A percentile compares a stretch with the other conserved stretches of the same genome.
Evolutionary conservation across 805 yeast species (phyloP).

Genomic region (Ogataea allantospora): DNA sequence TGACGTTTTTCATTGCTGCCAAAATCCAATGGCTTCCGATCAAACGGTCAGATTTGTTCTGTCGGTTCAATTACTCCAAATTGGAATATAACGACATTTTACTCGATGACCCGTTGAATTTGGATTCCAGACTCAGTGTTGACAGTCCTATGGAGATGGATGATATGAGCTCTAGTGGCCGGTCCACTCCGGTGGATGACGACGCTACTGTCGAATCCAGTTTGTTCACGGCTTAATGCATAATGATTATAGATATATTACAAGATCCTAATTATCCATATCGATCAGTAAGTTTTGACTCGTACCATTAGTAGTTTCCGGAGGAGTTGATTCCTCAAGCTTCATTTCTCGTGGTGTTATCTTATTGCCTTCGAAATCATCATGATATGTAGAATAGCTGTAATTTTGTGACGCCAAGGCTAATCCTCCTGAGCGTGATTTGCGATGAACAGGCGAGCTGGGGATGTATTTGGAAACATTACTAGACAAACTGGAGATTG

Average conservation of each 20-base stretch:
- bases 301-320: background rate
- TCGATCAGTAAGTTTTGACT: slow-evolving; percentile 4
- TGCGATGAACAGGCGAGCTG: slow-evolving; percentile 10
- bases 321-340: background rate
- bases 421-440: slow-evolving; percentile 12
- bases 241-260: slow-evolving; percentile 7
- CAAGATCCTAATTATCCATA: slow-evolving; percentile 1
- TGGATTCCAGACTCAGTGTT: slow-evolving; percentile 10
- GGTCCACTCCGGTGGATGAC: slow-evolving; percentile 23
- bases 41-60: slow-evolving; percentile 48
- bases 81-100: slow-evolving; percentile 35
- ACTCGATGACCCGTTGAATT: slow-evolving; percentile 35
- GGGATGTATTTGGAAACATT: slow-evolving; percentile 18
- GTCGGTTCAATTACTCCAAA: slow-evolving; percentile 66
- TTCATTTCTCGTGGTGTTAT: background rate
- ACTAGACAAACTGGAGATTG: slow-evolving; percentile 21
- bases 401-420: slow-evolving; percentile 7
- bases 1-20: slow-evolving; percentile 65
- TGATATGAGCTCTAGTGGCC: slow-evolving; percentile 22
- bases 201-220: slow-evolving; percentile 21
- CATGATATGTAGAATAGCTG: slow-evolving; percentile 7
- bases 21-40: slow-evolving; percentile 66
- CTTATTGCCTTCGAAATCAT: background rate
- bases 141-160: slow-evolving; percentile 18
- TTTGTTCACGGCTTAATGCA: slow-evolving; percentile 17